Percentiles rank a stretch among this genome's conserved stretches.
Conservation (phyloP, 306 rosid species). For the Senna siamea region DNA sequence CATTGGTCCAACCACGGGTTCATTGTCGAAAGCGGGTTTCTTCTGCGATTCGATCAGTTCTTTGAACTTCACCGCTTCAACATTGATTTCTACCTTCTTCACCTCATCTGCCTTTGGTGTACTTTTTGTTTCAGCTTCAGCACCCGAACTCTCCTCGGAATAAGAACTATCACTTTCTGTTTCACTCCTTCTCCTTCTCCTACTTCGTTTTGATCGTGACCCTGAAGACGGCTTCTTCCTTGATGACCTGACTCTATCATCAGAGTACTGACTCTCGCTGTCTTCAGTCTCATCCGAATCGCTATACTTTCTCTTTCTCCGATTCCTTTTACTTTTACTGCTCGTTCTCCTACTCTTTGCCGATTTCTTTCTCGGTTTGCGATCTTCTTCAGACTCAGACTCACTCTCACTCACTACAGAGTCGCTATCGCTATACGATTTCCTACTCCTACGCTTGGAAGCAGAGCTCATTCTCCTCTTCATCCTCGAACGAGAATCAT, state of each 20-base stretch:
- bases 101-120: conserved; percentile 54
- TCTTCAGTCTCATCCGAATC: conserved; percentile 56
- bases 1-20: no score
- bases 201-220: no score
- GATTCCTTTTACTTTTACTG: conserved; percentile 18
- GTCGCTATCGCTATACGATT: no score
- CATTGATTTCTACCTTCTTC: conserved; percentile 42
- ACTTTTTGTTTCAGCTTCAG: conserved; percentile 45
- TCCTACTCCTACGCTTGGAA: no score
- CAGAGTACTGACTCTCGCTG: conserved; percentile 44
- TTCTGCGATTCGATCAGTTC: conserved; percentile 75
- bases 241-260: no score
- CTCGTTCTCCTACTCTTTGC: no score
- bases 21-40: conserved; percentile 65
- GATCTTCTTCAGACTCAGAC: conserved; percentile 52
- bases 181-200: no score
- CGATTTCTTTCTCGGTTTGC: conserved; percentile 51
- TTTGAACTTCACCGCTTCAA: conserved; percentile 64
- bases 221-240: no score
- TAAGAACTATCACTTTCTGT: no score
- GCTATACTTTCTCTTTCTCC: conserved; percentile 50
- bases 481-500: no score
- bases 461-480: no score
- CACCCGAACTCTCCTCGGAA: conserved; percentile 52
- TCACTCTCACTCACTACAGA: conserved; percentile 32